Evolutionary conservation across 2,329 filamentous ascomycete genomes (phyloP).

Genomic region (Apiospora pterosperma): DNA sequence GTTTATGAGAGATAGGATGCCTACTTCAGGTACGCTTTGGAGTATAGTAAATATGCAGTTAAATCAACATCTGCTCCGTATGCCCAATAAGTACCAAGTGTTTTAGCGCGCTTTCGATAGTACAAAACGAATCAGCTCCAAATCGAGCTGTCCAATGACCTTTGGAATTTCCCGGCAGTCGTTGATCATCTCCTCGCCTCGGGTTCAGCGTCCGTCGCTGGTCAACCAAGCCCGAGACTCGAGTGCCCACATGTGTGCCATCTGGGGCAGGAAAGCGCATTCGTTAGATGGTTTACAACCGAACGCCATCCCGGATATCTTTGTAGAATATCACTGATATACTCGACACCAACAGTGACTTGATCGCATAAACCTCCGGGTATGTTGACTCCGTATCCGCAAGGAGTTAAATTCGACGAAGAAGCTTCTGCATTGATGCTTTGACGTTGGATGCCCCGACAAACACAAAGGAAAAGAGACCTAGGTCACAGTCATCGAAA

Average conservation of each 20-base stretch:
- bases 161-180: neutral
- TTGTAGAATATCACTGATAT: neutral
- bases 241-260: neutral
- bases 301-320: neutral
- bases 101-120: neutral
- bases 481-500: constrained; percentile 37
- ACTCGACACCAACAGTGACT: neutral
- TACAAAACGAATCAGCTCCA: neutral
- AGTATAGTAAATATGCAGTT: neutral
- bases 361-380: neutral
- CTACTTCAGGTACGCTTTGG: neutral
- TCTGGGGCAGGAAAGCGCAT: neutral
- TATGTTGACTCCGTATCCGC: neutral
- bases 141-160: neutral
- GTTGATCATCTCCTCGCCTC: neutral
- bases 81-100: neutral
- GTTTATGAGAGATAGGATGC: neutral
- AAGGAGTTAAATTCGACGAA: neutral
- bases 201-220: neutral
- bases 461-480: neutral
- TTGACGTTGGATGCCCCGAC: neutral
- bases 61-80: neutral
- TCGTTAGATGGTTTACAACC: neutral
- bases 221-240: neutral
- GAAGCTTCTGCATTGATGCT: neutral